phyloP scores from a whole-genome alignment of 139 green algal species.

The Coelastrella sp. region DNA sequence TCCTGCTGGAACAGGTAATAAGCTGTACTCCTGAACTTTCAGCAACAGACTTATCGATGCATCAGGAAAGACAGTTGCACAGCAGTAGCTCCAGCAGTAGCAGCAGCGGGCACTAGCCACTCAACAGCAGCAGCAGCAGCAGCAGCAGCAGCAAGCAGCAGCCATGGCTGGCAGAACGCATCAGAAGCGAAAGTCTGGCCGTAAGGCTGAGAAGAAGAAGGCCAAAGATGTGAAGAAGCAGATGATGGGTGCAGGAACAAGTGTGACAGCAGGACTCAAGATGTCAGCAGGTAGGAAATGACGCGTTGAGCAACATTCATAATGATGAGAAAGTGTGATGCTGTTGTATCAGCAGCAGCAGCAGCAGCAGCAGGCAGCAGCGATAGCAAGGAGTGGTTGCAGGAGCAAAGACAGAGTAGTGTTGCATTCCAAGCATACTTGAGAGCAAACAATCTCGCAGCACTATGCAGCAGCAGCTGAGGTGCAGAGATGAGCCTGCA shows the following conservation, averaged over 20 bases:
- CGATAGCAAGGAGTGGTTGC: no score
- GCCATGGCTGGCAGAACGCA: slow-evolving; percentile 64
- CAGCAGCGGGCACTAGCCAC: neutral
- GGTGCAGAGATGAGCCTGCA: neutral
- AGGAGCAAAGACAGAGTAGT: no score
- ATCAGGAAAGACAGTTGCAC: neutral
- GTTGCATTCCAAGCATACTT: no score
- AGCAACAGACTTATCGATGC: no score
- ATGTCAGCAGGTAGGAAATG: neutral
- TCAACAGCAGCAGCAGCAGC: slow-evolving; percentile 8
- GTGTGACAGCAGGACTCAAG: slow-evolving; percentile 10
- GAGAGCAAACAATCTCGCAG: neutral
- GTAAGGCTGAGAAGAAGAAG: slow-evolving; percentile 81
- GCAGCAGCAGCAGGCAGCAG: neutral
- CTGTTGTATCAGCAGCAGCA: slow-evolving; percentile 21
- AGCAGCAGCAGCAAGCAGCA: no score
- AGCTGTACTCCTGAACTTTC: no score
- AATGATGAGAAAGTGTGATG: no score
- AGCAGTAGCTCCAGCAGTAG: neutral
- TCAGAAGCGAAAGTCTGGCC: slow-evolving; percentile 78
- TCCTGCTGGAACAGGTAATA: no score
- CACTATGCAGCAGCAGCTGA: neutral
- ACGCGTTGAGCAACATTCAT: no score
- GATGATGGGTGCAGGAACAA: slow-evolving; percentile 46
- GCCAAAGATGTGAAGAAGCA: slow-evolving; percentile 73